Conservation (phyloP, 345 rosid species). For the Brassica cretica region DNA sequence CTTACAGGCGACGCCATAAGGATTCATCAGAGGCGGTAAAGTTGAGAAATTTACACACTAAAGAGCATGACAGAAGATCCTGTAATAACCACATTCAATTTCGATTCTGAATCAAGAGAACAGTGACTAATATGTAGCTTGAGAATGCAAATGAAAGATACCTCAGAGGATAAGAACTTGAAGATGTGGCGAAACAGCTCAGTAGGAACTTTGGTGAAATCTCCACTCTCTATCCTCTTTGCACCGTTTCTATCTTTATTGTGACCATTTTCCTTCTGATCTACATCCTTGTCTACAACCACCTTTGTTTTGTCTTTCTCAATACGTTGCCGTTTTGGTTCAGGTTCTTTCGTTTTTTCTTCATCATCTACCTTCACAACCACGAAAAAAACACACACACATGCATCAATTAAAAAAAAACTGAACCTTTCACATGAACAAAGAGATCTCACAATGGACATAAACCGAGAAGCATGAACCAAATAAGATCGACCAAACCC, state of each 20-base stretch:
- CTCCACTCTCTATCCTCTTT: constrained; percentile 64
- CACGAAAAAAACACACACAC: constrained; percentile 2
- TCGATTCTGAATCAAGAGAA: no score
- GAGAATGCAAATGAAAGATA: constrained; percentile 10
- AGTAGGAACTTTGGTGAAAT: constrained; percentile 71
- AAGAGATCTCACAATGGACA: background rate
- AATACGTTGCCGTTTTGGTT: constrained; percentile 50
- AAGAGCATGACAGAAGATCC: constrained; percentile 89
- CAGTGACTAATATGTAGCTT: no score
- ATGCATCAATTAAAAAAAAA: background rate
- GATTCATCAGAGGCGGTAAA: constrained; percentile 85
- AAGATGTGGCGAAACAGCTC: constrained; percentile 82
- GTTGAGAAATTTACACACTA: constrained; percentile 72
- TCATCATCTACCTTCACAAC: constrained; percentile 40
- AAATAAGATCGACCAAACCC: background rate
- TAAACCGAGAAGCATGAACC: background rate
- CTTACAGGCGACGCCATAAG: constrained; percentile 94
- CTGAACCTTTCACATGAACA: constrained; percentile 14
- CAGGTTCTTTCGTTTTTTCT: constrained; percentile 43
- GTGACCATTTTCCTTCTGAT: constrained; percentile 11
- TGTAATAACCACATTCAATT: constrained; percentile 29
- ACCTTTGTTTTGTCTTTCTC: constrained; percentile 33
- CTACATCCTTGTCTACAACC: constrained; percentile 22
- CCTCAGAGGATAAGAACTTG: constrained; percentile 95
- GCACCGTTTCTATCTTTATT: constrained; percentile 13